These are phyloP conservation scores for Periconia sp. DNA, from an alignment of 2,329 filamentous ascomycete species.

Conservation along the genomic window DNA sequence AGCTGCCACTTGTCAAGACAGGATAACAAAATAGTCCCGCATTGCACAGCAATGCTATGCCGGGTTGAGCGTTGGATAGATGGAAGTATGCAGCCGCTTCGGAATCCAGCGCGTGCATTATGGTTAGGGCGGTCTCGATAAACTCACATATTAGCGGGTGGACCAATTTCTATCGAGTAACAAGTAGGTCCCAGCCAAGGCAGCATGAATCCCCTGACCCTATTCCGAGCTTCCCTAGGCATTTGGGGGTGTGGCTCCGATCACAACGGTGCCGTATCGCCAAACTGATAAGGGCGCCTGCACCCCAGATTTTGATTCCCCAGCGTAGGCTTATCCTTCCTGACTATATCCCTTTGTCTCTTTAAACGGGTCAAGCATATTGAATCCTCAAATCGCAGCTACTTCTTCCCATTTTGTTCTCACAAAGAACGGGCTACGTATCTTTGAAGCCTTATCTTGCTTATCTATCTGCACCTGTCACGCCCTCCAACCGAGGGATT, in stretches of 20 bases:
- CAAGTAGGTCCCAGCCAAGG: slow-evolving; percentile 15
- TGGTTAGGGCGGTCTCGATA: slow-evolving; percentile 31
- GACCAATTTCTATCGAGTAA: slow-evolving; percentile 46
- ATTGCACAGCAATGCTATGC: too few species aligned
- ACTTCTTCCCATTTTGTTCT: slow-evolving; percentile 13
- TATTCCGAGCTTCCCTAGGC: slow-evolving; percentile 21
- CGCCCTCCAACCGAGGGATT: slow-evolving; percentile 7
- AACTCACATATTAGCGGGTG: slow-evolving; percentile 28
- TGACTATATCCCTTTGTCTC: slow-evolving; percentile 7
- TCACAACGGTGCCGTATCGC: slow-evolving; percentile 8
- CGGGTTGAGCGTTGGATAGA: background rate
- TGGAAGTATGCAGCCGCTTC: slow-evolving; percentile 9
- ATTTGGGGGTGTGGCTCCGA: slow-evolving; percentile 18
- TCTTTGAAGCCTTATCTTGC: slow-evolving; percentile 35
- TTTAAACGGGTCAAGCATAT: slow-evolving; percentile 9
- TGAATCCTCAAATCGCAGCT: slow-evolving; percentile 9
- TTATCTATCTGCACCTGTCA: slow-evolving; percentile 35
- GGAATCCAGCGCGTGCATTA: slow-evolving; percentile 22
- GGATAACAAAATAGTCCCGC: too few species aligned
- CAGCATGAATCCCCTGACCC: slow-evolving; percentile 16
- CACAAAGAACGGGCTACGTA: too few species aligned
- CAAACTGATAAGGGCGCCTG: slow-evolving; percentile 40
- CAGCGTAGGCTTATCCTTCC: slow-evolving; percentile 14
- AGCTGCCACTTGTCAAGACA: too few species aligned
- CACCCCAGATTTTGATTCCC: slow-evolving; percentile 40